phyloP scores from a whole-genome alignment of 805 yeast genomes.

The Starmera amethionina region DNA sequence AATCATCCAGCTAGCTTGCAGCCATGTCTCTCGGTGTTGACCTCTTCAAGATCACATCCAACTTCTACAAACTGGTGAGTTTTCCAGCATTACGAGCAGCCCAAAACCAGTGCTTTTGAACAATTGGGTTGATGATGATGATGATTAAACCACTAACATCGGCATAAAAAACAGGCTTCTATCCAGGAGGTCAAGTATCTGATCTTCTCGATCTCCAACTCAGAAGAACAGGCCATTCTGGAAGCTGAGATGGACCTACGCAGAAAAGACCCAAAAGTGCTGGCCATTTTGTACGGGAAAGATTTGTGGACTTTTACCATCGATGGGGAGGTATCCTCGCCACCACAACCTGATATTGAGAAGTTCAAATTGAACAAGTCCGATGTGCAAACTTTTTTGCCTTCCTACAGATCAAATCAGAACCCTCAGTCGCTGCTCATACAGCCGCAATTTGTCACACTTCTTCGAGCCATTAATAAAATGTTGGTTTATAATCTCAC shows the following conservation, averaged over 20 bases:
- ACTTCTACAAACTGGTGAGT: constrained; percentile 16
- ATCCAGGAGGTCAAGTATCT: constrained; percentile 11
- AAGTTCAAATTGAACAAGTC: constrained; percentile 9
- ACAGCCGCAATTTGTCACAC: constrained; percentile 30
- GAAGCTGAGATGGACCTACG: constrained; percentile 31
- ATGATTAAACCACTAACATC: background rate
- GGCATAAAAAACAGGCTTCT: background rate
- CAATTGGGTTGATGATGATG: background rate
- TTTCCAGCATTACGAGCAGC: background rate
- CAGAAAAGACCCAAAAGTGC: constrained; percentile 22
- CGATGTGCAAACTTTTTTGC: constrained; percentile 9
- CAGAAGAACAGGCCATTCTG: constrained; percentile 30
- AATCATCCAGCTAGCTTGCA: too few relatives aligned
- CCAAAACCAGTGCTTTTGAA: background rate
- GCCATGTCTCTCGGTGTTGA: constrained; percentile 6
- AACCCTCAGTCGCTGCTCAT: constrained; percentile 21
- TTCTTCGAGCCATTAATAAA: constrained; percentile 39
- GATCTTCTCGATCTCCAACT: background rate
- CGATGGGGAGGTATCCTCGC: constrained; percentile 13
- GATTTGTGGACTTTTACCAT: constrained; percentile 36
- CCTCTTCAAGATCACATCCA: constrained; percentile 9
- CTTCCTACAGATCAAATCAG: constrained; percentile 7
- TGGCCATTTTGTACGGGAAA: constrained; percentile 29
- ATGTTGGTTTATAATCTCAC: constrained; percentile 25
- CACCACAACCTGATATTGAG: constrained; percentile 21